phyloP scores from a whole-genome alignment of 768 basidiomycete species.

The Podaxis sp. region DNA sequence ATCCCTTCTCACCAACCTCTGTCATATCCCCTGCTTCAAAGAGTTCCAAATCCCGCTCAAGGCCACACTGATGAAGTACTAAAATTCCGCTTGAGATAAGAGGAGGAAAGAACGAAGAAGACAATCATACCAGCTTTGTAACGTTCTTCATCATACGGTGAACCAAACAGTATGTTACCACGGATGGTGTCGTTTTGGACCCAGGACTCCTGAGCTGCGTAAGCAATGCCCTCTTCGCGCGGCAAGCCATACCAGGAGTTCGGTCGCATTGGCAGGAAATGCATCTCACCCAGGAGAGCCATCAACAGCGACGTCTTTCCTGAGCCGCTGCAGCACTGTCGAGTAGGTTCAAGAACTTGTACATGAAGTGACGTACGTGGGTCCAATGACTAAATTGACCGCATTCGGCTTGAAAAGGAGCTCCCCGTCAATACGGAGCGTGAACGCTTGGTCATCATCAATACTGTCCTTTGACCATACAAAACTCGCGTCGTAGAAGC shows the following conservation, averaged over 20 bases:
- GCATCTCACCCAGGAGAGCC: constrained; percentile 67
- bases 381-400: constrained; percentile 61
- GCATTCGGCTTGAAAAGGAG: constrained; percentile 51
- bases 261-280: constrained; percentile 49
- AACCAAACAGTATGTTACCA: constrained; percentile 84
- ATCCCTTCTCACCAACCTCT: constrained; percentile 72
- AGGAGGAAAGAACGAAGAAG: not conserved
- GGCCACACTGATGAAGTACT: constrained; percentile 70
- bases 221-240: constrained; percentile 66
- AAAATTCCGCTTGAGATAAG: not conserved
- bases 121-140: constrained; percentile 55
- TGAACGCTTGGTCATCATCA: constrained; percentile 43
- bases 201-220: constrained; percentile 86
- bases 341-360: not conserved
- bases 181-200: constrained; percentile 78
- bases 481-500: constrained; percentile 55
- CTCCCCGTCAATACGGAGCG: constrained; percentile 51
- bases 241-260: constrained; percentile 73
- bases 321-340: constrained; percentile 29
- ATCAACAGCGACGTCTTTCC: constrained; percentile 65
- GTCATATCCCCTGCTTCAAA: constrained; percentile 69
- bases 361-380: constrained; percentile 36
- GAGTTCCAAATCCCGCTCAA: constrained; percentile 70
- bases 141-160: constrained; percentile 69
- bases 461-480: constrained; percentile 46